These are phyloP conservation scores for Aspergillus asperescens DNA, from an alignment of 495 filamentous ascomycete genomes.

Conservation along the genomic window DNA sequence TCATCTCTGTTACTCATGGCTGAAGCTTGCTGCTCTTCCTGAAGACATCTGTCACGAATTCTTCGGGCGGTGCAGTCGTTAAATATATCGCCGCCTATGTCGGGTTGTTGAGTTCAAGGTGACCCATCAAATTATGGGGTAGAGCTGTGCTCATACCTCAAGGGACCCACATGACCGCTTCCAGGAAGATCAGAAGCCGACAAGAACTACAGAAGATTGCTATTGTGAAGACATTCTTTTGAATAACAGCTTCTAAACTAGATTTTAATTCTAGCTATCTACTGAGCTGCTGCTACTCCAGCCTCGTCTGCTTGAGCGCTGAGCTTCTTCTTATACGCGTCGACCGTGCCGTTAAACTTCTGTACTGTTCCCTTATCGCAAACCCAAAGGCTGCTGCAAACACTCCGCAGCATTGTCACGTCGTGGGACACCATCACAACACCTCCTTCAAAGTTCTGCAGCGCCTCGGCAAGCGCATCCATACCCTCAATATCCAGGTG, in stretches of 20 bases:
- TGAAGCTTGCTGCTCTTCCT: conserved; percentile 4
- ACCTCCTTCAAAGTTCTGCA: conserved; percentile 84
- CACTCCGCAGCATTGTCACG: conserved; percentile 95
- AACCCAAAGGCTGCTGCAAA: conserved; percentile 93
- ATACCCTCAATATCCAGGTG: conserved; percentile 99
- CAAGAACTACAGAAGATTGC: not conserved
- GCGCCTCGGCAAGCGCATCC: conserved; percentile 83
- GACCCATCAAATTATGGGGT: not conserved
- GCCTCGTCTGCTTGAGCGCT: conserved; percentile 79
- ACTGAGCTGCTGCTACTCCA: conserved; percentile 60
- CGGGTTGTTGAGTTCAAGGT: not conserved
- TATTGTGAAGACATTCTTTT: not conserved
- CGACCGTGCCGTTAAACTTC: conserved; percentile 91
- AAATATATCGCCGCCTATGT: not conserved
- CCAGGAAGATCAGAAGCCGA: not conserved
- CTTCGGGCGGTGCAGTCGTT: not conserved
- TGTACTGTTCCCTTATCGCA: conserved; percentile 94
- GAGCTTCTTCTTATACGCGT: conserved; percentile 97
- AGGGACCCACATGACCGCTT: not conserved
- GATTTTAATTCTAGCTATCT: conserved; percentile 1
- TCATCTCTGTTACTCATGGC: conserved; percentile 28
- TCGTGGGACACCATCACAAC: conserved; percentile 99
- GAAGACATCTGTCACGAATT: conserved; percentile 6
- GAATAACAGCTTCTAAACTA: not conserved
- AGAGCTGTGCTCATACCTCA: not conserved